These are phyloP conservation scores for Cryptosporidium bovis DNA, from an alignment of 169 alveolate genomes.

Conservation along the genomic window DNA sequence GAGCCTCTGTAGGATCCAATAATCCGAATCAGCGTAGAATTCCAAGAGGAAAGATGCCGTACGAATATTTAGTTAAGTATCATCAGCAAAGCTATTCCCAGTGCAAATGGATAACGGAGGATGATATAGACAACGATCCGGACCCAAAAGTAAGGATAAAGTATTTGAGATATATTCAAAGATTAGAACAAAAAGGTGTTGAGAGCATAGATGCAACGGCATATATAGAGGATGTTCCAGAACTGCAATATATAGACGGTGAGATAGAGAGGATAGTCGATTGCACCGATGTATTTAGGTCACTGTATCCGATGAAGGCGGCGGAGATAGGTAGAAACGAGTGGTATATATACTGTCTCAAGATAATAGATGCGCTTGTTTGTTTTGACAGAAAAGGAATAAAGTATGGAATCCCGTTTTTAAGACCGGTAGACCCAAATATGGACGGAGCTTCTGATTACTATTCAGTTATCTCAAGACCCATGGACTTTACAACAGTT, in stretches of 20 bases:
- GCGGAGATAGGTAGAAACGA: conserved; percentile 75
- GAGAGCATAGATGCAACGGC: conserved; percentile 66
- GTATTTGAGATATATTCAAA: conserved; percentile 51
- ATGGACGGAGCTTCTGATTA: conserved; percentile 75
- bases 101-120: conserved; percentile 73
- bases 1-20: no score
- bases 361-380: conserved; percentile 73
- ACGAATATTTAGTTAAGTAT: conserved; percentile 62
- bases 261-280: conserved; percentile 76
- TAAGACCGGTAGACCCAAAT: conserved; percentile 75
- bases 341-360: conserved; percentile 75
- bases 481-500: conserved; percentile 76
- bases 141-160: conserved; percentile 69
- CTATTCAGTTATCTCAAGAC: conserved; percentile 69
- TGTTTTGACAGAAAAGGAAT: conserved; percentile 76
- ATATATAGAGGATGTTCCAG: conserved; percentile 70
- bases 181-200: conserved; percentile 60
- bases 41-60: conserved; percentile 73
- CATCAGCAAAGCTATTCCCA: conserved; percentile 72
- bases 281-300: conserved; percentile 73
- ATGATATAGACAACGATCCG: conserved; percentile 68
- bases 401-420: conserved; percentile 74
- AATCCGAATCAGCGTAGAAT: conserved; percentile 20
- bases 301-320: conserved; percentile 75
- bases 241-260: conserved; percentile 69